Conservation (phyloP, 805 yeast genomes). For the Saccharomycopsis sp. region DNA sequence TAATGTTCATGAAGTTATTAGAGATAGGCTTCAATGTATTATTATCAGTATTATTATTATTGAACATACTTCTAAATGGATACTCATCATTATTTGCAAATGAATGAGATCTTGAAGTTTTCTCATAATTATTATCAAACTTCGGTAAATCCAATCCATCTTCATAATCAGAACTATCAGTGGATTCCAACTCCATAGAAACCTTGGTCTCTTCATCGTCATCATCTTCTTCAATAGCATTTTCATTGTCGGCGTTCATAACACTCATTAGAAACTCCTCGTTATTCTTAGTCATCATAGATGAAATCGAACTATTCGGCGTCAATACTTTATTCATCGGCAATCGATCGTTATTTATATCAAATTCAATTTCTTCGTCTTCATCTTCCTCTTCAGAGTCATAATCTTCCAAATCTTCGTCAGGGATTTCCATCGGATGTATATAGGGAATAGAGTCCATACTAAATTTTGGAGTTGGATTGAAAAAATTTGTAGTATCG, state of each 20-base stretch:
- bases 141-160: conserved; percentile 7
- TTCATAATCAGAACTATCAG: conserved; percentile 12
- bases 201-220: conserved; percentile 2
- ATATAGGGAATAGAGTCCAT: conserved; percentile 4
- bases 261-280: too few relatives aligned
- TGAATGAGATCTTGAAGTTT: conserved; percentile 15
- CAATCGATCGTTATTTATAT: neutral
- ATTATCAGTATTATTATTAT: neutral
- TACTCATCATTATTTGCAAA: conserved; percentile 8
- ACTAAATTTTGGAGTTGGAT: neutral
- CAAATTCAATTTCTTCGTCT: neutral
- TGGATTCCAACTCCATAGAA: conserved; percentile 12
- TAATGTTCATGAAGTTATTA: neutral
- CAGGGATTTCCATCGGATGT: conserved; percentile 12
- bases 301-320: conserved; percentile 10
- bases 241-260: neutral
- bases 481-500: conserved; percentile 5
- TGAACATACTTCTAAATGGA: neutral
- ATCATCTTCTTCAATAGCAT: conserved; percentile 3
- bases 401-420: conserved; percentile 20
- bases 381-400: conserved; percentile 29
- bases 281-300: neutral
- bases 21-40: conserved; percentile 1
- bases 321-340: neutral
- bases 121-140: conserved; percentile 4